Conservation (phyloP, 2,329 filamentous ascomycete species). For the Fusarium sterilihyphosum region DNA sequence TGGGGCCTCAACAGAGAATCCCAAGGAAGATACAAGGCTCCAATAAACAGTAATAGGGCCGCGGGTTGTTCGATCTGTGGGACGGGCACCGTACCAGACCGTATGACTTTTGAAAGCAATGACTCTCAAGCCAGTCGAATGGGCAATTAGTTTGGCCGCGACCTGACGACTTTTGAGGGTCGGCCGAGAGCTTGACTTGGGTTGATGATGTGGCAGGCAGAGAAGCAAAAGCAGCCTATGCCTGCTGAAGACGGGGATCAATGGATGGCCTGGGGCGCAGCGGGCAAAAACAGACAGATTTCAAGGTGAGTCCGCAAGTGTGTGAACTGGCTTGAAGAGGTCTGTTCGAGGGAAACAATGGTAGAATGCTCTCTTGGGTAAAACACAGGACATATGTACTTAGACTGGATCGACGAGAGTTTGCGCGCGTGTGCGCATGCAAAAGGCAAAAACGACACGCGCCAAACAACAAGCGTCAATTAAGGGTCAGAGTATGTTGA, state of each 20-base stretch:
- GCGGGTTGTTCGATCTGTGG: slow-evolving; percentile 38
- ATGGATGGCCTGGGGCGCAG: slow-evolving; percentile 24
- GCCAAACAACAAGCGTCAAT: slow-evolving; percentile 14
- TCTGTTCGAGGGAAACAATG: neutral
- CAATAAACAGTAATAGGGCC: slow-evolving; percentile 19
- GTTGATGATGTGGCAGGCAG: slow-evolving; percentile 41
- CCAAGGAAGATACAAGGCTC: slow-evolving; percentile 22
- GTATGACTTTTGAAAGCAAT: slow-evolving; percentile 42
- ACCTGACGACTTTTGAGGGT: slow-evolving; percentile 41
- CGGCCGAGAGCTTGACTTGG: slow-evolving; percentile 22
- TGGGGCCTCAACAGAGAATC: slow-evolving; percentile 35
- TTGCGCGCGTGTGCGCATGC: slow-evolving; percentile 42
- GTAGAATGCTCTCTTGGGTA: neutral
- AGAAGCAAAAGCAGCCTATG: slow-evolving; percentile 17
- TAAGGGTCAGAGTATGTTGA: slow-evolving; percentile 5
- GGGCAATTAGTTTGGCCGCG: slow-evolving; percentile 30
- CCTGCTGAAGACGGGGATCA: slow-evolving; percentile 27
- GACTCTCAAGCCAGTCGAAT: slow-evolving; percentile 33
- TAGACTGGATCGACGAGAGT: neutral
- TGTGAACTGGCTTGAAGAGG: neutral
- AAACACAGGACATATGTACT: neutral
- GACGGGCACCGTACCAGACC: slow-evolving; percentile 43
- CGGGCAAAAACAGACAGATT: slow-evolving; percentile 30
- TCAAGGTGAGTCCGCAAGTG: neutral
- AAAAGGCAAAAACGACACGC: slow-evolving; percentile 26